phyloP scores from a whole-genome alignment of 2,329 filamentous ascomycete genomes.

The Microdochium bolleyi region DNA sequence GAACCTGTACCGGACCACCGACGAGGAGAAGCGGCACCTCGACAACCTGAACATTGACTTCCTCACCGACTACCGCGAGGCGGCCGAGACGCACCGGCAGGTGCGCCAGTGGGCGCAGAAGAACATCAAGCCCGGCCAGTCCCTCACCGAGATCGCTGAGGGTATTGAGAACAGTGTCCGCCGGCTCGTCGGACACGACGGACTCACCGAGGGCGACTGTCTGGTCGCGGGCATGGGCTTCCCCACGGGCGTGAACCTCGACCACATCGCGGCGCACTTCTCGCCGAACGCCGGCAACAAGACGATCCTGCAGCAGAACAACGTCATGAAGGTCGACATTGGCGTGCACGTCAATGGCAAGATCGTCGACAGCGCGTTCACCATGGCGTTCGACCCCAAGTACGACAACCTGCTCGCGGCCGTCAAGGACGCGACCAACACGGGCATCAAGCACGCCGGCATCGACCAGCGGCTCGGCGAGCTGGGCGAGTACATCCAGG shows the following conservation, averaged over 20 bases:
- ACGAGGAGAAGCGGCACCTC: slow-evolving; percentile 76
- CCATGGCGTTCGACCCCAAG: slow-evolving; percentile 64
- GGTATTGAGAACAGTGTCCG: slow-evolving; percentile 81
- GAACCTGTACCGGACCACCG: slow-evolving; percentile 71
- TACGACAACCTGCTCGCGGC: slow-evolving; percentile 70
- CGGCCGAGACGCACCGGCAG: slow-evolving; percentile 82
- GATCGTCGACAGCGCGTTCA: slow-evolving; percentile 78
- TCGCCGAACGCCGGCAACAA: slow-evolving; percentile 84
- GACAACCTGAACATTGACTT: slow-evolving; percentile 76
- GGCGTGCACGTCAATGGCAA: slow-evolving; percentile 73
- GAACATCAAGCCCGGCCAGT: slow-evolving; percentile 73
- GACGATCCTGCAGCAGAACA: slow-evolving; percentile 59
- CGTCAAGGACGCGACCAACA: slow-evolving; percentile 72
- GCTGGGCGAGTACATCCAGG: slow-evolving; percentile 76
- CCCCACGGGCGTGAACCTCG: slow-evolving; percentile 74
- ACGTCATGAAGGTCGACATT: slow-evolving; percentile 80
- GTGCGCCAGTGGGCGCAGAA: slow-evolving; percentile 78
- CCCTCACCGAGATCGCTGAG: slow-evolving; percentile 73
- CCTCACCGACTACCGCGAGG: slow-evolving; percentile 72
- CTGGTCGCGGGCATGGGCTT: slow-evolving; percentile 79
- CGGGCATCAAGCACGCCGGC: slow-evolving; percentile 82
- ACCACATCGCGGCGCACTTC: slow-evolving; percentile 81
- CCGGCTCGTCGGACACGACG: slow-evolving; percentile 67
- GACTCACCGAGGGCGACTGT: slow-evolving; percentile 70
- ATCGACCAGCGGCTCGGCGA: slow-evolving; percentile 87